Evolutionary conservation across 257 asterid species (phyloP).

Genomic region (Vinca minor): DNA sequence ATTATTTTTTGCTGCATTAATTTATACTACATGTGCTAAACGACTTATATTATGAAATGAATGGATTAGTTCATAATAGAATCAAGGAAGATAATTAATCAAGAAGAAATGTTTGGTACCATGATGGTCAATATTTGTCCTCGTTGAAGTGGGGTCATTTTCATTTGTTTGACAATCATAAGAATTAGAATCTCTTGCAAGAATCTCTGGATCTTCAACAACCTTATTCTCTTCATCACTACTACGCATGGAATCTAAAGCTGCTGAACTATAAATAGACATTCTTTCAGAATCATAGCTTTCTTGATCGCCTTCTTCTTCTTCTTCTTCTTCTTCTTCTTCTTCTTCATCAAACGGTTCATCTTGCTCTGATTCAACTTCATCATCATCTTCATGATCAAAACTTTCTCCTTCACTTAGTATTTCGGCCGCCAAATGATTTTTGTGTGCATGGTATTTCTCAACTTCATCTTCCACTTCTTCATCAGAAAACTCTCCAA

Average conservation of each 20-base stretch:
- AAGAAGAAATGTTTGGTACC: no score
- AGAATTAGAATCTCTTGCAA: constrained; percentile 23
- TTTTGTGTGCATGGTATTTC: constrained; percentile 21
- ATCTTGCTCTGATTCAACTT: background rate
- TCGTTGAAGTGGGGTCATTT: constrained; percentile 38
- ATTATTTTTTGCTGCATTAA: no score
- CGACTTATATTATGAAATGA: no score
- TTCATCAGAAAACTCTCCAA: constrained; percentile 44
- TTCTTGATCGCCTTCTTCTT: constrained; percentile 17
- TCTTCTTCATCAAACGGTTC: no score
- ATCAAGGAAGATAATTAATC: no score
- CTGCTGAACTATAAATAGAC: constrained; percentile 37
- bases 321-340: no score
- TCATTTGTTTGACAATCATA: no score
- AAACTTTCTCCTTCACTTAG: constrained; percentile 8
- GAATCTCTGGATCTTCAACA: constrained; percentile 35
- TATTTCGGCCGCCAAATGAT: no score
- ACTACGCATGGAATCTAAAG: constrained; percentile 26
- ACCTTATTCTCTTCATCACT: constrained; percentile 22
- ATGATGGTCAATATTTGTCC: no score
- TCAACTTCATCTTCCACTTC: constrained; percentile 27
- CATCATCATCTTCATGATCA: constrained; percentile 9
- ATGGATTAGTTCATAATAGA: no score
- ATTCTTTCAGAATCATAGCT: constrained; percentile 9
- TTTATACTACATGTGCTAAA: no score